Evolutionary conservation across 202 grass and related monocot species (phyloP), one percentile per base, ranked within the genome.

Genomic region (Schoenoplectus triqueter): DNA sequence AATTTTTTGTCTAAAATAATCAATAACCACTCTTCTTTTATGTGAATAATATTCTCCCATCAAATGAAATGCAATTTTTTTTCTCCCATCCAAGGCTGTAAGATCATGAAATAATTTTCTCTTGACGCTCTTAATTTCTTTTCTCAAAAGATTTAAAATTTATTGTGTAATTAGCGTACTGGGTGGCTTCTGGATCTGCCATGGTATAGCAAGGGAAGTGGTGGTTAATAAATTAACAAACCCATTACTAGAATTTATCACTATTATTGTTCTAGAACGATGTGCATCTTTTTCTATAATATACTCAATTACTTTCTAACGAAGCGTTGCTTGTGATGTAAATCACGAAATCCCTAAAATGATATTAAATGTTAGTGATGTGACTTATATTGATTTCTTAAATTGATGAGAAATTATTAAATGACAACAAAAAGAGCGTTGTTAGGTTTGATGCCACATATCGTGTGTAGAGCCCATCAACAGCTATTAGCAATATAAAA

Each of bases 381-480:
- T 31, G 31, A 31, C 31, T 31, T 31, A 31, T 65, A 7, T 31
- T 65, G 1, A n/a, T 65, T 65, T 22, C 63, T 20, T 31, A 19
- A 3, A 20, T 72, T 41, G 6, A n/a, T 8, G 1, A 8, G 6
- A 71, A 48, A 48, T 45, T 69, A 69, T 69, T 72, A 49, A 72
- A 48, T 72, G 15, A 7, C 44, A 17, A 47, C 47, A 17, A 68
- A 68, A 45, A 80, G 14, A 68, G 7, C 54, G 18, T 31, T 51
- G 22, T 82, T 68, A 68, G 80, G 80, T 82, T 69, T 82, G 80
- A 55, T 55, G 80, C 13, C 59, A 81, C n/a, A 81, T 78, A 54
- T 18, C 41, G 17, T 10, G 39, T 81, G 57, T 46, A 48, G 40
- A 59, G 40, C 78, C 78, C 78, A 64, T 3, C 13, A 49, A 64